Evolutionary conservation across 2,329 filamentous ascomycete genomes (phyloP), one percentile per base, ranked within the genome.

Genomic region (Botrytis aclada): DNA sequence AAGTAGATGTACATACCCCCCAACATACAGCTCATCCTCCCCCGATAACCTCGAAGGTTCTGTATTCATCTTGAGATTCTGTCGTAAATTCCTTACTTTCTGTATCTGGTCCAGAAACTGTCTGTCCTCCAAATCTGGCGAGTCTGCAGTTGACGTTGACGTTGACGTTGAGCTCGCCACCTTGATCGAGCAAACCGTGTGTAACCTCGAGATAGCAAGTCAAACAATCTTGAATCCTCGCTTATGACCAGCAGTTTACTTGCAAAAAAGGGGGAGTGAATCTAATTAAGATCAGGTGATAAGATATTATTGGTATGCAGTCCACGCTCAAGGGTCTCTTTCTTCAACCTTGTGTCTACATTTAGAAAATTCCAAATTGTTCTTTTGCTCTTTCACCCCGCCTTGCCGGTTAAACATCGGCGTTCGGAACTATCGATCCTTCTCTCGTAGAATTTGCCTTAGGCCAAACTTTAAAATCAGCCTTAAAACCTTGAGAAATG

Each of bases 21-120:
- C 92, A 77, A 96, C 90, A 82, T 91, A 95, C 76, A 96, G 85
- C 75, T 93, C 89, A 75, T 91, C 86, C 76, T 89, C 86, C 43
- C 91, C 91, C 6, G 90, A 88, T 70, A 95, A 86, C 79, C 87
- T 87, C 80, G 92, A 90, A 76, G 94, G 83, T 10, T 86, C 84
- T 88, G 91, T 60, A 60, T 72, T 72, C 70, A 72, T 72, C n/a
- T 32, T 69, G 25, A 72, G 61, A 34, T 72, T 67, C 41, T n/a
- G 29, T 39, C 70, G 67, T 18, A 72, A 32, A 29, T 67, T 29
- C 16, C 51, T 37, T 16, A 72, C 63, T 51, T 43, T 69, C 63
- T 29, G 43, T 32, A 69, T 45, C 70, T 69, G 51, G 37, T 56
- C 47, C 67, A 45, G 71, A 4, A 70, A 25, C 32, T 32, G 22